Evolutionary conservation across 2,329 filamentous ascomycete genomes (phyloP).

Genomic region (Cordyceps sp.): DNA sequence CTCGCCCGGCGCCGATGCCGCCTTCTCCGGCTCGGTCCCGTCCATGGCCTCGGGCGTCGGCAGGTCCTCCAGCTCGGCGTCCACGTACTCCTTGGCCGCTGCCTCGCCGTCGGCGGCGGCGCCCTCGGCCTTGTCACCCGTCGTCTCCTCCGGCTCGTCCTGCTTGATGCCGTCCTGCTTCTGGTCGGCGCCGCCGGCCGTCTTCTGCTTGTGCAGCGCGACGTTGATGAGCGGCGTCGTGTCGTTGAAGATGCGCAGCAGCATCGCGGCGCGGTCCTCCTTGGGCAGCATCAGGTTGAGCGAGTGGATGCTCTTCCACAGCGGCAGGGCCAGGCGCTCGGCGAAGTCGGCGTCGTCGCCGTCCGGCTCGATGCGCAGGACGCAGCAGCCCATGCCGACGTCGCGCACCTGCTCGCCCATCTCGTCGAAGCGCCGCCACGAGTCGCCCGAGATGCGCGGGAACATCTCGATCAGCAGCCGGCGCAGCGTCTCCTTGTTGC

Average conservation of each 20-base stretch:
- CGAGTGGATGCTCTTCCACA: slow-evolving; percentile 86
- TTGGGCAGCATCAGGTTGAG: slow-evolving; percentile 97
- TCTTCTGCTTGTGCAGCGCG: slow-evolving; percentile 31
- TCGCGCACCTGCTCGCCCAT: slow-evolving; percentile 70
- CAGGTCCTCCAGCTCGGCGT: slow-evolving; percentile 19
- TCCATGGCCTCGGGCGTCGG: slow-evolving; percentile 16
- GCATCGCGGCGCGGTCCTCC: slow-evolving; percentile 85
- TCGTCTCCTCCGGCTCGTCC: not conserved
- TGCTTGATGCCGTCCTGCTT: slow-evolving; percentile 17
- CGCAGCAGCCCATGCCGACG: slow-evolving; percentile 80
- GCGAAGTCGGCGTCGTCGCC: slow-evolving; percentile 40
- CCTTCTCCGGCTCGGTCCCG: slow-evolving; percentile 1
- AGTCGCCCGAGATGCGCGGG: slow-evolving; percentile 63
- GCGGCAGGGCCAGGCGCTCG: slow-evolving; percentile 74
- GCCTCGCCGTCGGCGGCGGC: slow-evolving; percentile 9
- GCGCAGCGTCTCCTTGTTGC: slow-evolving; percentile 62
- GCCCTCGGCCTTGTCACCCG: slow-evolving; percentile 9
- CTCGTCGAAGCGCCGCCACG: slow-evolving; percentile 64
- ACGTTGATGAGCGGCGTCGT: slow-evolving; percentile 68
- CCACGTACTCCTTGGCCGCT: slow-evolving; percentile 12
- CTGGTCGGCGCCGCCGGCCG: too few relatives aligned
- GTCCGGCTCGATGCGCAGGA: slow-evolving; percentile 67
- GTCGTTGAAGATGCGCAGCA: slow-evolving; percentile 82
- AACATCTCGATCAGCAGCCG: slow-evolving; percentile 92
- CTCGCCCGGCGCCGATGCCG: not conserved